A percentile compares a stretch with the other conserved stretches of the same genome.
Conservation (phyloP, 2,329 filamentous ascomycete species). For the Passalora sequoiae region DNA sequence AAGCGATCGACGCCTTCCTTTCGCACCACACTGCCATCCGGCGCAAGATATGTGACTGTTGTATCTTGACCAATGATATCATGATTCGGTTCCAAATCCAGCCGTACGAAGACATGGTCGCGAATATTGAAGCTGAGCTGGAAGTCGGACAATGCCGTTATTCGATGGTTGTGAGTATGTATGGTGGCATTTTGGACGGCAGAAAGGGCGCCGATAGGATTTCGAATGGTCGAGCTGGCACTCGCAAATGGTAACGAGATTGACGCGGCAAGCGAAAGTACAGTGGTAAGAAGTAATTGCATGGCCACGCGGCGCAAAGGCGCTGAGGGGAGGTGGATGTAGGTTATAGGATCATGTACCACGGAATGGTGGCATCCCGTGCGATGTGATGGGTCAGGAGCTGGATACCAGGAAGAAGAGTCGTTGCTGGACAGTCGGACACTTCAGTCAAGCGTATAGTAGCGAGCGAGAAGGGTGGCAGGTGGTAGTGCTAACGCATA, state of each 20-base stretch:
- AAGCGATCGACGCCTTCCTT: slow-evolving; percentile 66
- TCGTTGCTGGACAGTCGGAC: too few relatives aligned
- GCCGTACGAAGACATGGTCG: slow-evolving; percentile 63
- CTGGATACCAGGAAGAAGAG: too few relatives aligned
- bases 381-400: too few relatives aligned
- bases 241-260: slow-evolving; percentile 21
- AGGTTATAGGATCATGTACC: too few relatives aligned
- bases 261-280: slow-evolving; percentile 18
- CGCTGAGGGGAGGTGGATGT: not conserved
- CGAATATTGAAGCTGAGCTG: slow-evolving; percentile 74
- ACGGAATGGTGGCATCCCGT: too few relatives aligned
- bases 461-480: too few relatives aligned
- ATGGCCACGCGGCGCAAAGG: slow-evolving; percentile 12
- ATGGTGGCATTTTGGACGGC: slow-evolving; percentile 70
- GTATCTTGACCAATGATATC: slow-evolving; percentile 78
- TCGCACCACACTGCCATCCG: slow-evolving; percentile 62
- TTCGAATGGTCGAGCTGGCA: slow-evolving; percentile 60
- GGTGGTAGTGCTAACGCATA: too few relatives aligned
- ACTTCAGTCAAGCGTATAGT: too few relatives aligned
- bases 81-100: slow-evolving; percentile 83
- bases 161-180: slow-evolving; percentile 69
- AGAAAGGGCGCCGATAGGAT: slow-evolving; percentile 69
- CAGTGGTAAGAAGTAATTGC: slow-evolving; percentile 13
- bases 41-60: slow-evolving; percentile 64
- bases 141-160: slow-evolving; percentile 77